Base-by-base conservation (phyloP, 1,284 basidiomycete species). In the Irpex rosettiformis region DNA sequence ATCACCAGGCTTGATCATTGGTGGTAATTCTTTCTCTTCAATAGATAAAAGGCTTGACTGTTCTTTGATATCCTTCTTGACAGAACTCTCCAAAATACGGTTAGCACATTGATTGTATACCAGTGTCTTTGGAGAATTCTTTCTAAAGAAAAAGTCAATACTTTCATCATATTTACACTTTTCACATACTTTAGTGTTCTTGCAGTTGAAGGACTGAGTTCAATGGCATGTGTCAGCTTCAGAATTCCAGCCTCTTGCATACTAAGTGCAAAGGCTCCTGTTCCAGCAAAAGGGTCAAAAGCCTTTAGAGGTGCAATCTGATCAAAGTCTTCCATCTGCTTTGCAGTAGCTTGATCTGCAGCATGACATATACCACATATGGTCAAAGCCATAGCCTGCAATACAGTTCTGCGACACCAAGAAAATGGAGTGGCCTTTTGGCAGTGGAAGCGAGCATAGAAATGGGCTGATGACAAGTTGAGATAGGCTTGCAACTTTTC, bases 201-300 rank as follows among this genome's bases (percentile, higher is more conserved):
- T 0, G 85, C 84, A n/a, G 89, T 86, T 65, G 86, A 89, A 0
- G 88, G 86, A 33, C 79, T 75, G 27, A 89, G 84, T 63, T 91
- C 89, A 37, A 89, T 70, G 0, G 85, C 79, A 73, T 89, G 83
- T 0, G 81, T 84, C 2, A 88, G 67, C 60, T 81, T 77, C 55
- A 90, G 63, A 52, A 77, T 79, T 0, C 79, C 75, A 3, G 77
- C 74, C 30, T 80, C 72, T 21, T 79, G 77, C 69, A 90, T 70
- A 0, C 81, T 86, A 22, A 79, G 68, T 47, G 78, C 79, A 65
- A 91, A 87, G 8, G 86, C 83, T 11, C 86, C 86, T 4, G 79
- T 78, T 5, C 89, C 89, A 11, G 76, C 81, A 64, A 89, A 91
- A 0, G 86, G 73, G 69, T 91, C 88, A 24, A 91, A 72, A 0